Conservation (phyloP, 352 stramenopile genomes). For the Phytophthora palmivora region DNA sequence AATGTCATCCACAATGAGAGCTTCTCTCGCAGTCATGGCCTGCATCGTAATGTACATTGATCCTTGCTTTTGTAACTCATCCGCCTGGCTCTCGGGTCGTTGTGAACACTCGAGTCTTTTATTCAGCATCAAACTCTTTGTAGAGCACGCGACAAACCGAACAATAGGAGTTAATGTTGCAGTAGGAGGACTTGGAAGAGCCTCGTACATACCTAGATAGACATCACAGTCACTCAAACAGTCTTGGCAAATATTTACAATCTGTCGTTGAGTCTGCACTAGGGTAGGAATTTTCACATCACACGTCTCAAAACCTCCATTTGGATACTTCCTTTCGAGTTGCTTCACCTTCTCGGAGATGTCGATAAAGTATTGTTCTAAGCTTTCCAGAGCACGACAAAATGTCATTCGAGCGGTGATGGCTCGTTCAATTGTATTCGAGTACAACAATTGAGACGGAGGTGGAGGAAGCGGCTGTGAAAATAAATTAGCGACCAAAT, state of each 20-base stretch:
- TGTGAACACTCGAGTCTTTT: conserved; percentile 35
- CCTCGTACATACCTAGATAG: conserved; percentile 73
- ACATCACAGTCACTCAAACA: conserved; percentile 77
- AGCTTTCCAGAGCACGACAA: conserved; percentile 36
- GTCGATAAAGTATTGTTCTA: conserved; percentile 52
- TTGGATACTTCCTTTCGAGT: conserved; percentile 25
- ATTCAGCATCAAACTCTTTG: conserved; percentile 57
- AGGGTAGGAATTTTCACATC: conserved; percentile 55
- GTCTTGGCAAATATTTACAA: conserved; percentile 58
- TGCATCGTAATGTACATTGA: conserved; percentile 40
- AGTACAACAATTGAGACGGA: conserved; percentile 48
- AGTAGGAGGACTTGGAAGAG: conserved; percentile 45
- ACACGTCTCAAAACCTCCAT: conserved; percentile 1
- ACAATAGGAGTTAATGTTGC: conserved; percentile 43
- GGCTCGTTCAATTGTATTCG: conserved; percentile 49
- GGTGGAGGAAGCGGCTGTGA: conserved; percentile 5
- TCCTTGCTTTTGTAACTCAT: background rate
- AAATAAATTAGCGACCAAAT: conserved; percentile 47
- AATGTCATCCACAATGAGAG: conserved; percentile 52
- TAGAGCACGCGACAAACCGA: conserved; percentile 56
- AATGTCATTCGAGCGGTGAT: conserved; percentile 71
- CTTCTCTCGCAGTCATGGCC: conserved; percentile 35
- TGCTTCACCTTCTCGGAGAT: conserved; percentile 31
- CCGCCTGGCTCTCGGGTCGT: conserved; percentile 11
- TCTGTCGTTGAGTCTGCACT: conserved; percentile 63